A percentile compares a stretch with the other conserved stretches of the same genome.
Evolutionary conservation across 208 protist genomes (phyloP).

Genomic region (Phytomonas francai): DNA sequence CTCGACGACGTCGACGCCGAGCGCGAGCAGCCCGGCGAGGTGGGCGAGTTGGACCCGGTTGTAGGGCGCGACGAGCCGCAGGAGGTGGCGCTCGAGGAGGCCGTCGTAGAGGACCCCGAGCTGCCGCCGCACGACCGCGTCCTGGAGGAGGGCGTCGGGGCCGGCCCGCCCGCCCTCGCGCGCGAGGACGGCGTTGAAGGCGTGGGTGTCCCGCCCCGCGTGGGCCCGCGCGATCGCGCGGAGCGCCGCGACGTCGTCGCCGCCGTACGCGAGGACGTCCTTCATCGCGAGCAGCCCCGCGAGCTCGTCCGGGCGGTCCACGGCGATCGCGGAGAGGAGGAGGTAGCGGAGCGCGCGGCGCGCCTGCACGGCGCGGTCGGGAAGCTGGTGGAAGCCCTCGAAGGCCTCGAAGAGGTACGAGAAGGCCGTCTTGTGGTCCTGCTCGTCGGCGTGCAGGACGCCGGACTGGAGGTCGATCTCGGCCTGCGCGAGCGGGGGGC

Average conservation of each 20-base stretch:
- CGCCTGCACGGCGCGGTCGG: constrained; percentile 75
- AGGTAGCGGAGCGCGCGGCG: constrained; percentile 95
- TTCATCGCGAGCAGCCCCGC: constrained; percentile 67
- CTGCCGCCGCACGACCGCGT: constrained; percentile 90
- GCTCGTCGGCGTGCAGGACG: constrained; percentile 96
- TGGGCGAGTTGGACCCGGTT: constrained; percentile 94
- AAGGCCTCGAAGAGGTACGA: constrained; percentile 99
- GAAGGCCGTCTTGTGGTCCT: constrained; percentile 97
- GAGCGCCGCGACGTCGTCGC: constrained; percentile 90
- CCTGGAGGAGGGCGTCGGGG: constrained; percentile 47
- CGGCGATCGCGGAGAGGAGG: constrained; percentile 94
- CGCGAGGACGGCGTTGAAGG: constrained; percentile 85
- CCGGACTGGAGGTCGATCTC: constrained; percentile 96
- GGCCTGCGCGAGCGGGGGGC: constrained; percentile 95
- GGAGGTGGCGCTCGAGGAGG: constrained; percentile 94
- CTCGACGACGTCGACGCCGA: constrained; percentile 75
- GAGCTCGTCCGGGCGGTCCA: constrained; percentile 71
- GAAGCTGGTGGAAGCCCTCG: constrained; percentile 93
- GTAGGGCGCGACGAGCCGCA: constrained; percentile 95
- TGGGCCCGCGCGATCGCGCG: constrained; percentile 92
- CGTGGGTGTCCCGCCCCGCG: constrained; percentile 89
- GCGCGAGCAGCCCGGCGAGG: constrained; percentile 86
- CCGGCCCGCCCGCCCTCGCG: constrained; percentile 12
- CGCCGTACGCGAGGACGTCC: constrained; percentile 91
- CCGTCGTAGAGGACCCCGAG: constrained; percentile 93